Conservation (phyloP, 1,284 basidiomycete genomes). For the Testicularia cyperi region DNA sequence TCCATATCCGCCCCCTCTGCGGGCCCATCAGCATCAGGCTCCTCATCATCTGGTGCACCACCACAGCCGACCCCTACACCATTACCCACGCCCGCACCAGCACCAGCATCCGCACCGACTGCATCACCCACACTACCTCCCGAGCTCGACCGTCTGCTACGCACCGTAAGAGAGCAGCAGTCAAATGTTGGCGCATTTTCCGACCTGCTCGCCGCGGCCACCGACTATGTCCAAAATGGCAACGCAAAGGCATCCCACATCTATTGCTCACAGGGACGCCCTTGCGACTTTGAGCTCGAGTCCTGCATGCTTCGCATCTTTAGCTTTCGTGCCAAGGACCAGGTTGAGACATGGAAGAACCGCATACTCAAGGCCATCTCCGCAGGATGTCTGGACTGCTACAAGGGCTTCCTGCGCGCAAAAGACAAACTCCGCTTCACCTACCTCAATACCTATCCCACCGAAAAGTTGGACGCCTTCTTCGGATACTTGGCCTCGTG, state of each 20-base stretch:
- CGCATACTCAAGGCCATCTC: constrained; percentile 24
- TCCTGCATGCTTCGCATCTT: constrained; percentile 48
- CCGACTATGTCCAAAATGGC: constrained; percentile 22
- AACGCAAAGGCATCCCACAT: constrained; percentile 26
- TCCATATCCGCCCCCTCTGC: too few species aligned
- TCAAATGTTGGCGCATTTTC: constrained; percentile 24
- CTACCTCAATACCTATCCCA: constrained; percentile 27
- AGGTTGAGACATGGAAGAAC: constrained; percentile 34
- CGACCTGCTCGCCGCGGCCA: constrained; percentile 28
- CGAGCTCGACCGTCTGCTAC: constrained; percentile 10
- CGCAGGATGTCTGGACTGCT: constrained; percentile 43
- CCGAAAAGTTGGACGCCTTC: constrained; percentile 32
- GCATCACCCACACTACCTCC: constrained; percentile 14
- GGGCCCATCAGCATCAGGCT: too few species aligned
- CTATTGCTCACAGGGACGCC: constrained; percentile 22
- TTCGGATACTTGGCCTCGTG: constrained; percentile 36
- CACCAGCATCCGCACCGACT: constrained; percentile 9
- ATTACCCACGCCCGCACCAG: too few species aligned
- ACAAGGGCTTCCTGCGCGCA: constrained; percentile 34
- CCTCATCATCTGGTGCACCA: too few species aligned
- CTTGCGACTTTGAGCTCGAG: constrained; percentile 41
- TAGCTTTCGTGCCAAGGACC: constrained; percentile 32
- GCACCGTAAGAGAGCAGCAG: constrained; percentile 13
- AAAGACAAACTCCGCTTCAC: constrained; percentile 21
- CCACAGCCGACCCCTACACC: too few species aligned